Evolutionary conservation across 208 protist genomes (phyloP), one percentile per base, ranked within the genome.

Genomic region (Acanthamoeba lenticulata): DNA sequence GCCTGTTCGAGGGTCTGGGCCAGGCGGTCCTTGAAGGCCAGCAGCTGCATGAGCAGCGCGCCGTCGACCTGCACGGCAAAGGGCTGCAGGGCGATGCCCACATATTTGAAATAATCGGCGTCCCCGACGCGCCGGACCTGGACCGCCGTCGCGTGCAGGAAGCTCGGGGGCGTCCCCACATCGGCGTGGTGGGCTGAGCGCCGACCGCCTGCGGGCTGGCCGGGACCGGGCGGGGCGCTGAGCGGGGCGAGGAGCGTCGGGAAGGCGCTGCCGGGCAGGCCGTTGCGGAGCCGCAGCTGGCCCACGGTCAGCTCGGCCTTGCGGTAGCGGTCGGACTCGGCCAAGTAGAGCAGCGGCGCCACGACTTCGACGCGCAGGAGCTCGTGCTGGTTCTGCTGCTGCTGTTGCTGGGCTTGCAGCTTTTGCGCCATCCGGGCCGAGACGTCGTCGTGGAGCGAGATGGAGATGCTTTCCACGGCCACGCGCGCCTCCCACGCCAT

Each of bases 21-120:
- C 38, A 77, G 32, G 38, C 67, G 67, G 38, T 77, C 67, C 67
- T 77, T 77, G 67, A 77, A 77, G 67, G 34, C 67, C 67, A 77
- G 34, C 32, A 77, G 67, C 67, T 77, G 34, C 67, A 77, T 77
- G 24, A 77, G 67, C 32, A 77, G 34, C 19, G 67, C 67, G 67
- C 67, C 67, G 32, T 77, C 67, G 38, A 32, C 67, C 11, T 77
- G 34, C 32, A 77, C 40, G 38, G 34, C 67, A 32, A 77, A 77
- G 19, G 67, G 67, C 38, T 77, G 67, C 34, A 77, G 19, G 29
- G 67, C 67, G 21, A 77, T 32, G 67, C 67, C 67, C 32, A 77
- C 67, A 7, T 77, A 77, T 13, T 77, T 77, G 67, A 77, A 77
- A 32, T 77, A 77, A 32, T 77, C 67, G 67, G 67, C 65, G 36